Evolutionary conservation across 768 basidiomycete species (phyloP), one percentile per base, ranked within the genome.

Genomic region (Podaxis sp.): DNA sequence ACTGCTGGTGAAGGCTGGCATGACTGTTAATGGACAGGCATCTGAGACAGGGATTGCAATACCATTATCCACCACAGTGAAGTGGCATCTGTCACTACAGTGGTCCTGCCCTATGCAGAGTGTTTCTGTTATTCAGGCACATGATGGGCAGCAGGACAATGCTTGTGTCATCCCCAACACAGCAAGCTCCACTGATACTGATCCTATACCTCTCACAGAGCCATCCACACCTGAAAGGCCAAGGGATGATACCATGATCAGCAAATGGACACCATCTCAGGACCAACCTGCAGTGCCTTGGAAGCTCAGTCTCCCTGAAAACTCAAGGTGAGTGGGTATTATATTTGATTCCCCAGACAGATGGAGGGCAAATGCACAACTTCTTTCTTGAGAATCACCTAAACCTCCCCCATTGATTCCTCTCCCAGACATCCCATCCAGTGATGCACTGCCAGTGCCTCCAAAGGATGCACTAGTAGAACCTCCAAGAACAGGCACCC

Each of bases 1-100:
- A 11, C 76, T n/a, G n/a, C n/a, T n/a, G 22, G 55, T n/a, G n/a
- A 56, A 41, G 6, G 13, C 55, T 13, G 40, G n/a, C 2, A 22
- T 4, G 22, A 7, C n/a, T 12, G 55, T 22, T 15, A 28, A 56
- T 22, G 41, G 8, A 6, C 28, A 7, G 28, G 5, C 15, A 2
- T 49, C 24, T 49, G 20, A 11, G 20, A 20, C 11, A 20, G 48
- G 48, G 15, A n/a, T 44, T 17, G n/a, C n/a, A 5, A 10, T 20
- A 5, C 48, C 4, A 1, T 13, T 12, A 20, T 49, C 48, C 22
- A 20, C 24, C 2, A 24, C 24, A 20, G 2, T 26, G 11, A 26
- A 22, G 11, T 49, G 24, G 20, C 48, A 49, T 13, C 48, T 41
- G 40, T 17, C 48, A 49, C 20, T 20, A 7, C 48, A n/a, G 5